Percentiles rank a stretch among this genome's conserved stretches.
phyloP scores from a whole-genome alignment of 257 asterid genomes.

The Capsicum baccatum region DNA sequence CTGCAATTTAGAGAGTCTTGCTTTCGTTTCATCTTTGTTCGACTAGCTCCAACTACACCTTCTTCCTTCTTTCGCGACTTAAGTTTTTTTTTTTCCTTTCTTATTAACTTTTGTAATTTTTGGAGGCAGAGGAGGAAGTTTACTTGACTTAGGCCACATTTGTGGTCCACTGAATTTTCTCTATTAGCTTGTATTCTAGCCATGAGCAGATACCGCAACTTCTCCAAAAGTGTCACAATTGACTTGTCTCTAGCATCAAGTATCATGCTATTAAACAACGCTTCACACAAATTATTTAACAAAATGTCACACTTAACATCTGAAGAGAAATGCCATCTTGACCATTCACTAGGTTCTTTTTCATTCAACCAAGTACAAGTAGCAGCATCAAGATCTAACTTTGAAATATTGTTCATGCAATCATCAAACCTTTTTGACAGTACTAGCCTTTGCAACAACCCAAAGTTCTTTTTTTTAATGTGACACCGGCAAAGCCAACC shows the following conservation, averaged over 20 bases:
- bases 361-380: no score
- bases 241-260: no score
- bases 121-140: background rate
- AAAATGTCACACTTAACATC: no score
- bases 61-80: background rate
- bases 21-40: background rate
- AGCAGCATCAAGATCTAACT: no score
- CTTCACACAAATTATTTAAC: no score
- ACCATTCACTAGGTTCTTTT: no score
- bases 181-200: slow-evolving; percentile 4
- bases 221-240: background rate
- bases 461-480: background rate
- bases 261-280: no score
- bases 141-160: background rate
- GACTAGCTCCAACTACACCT: background rate
- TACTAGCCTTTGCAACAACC: background rate
- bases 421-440: background rate
- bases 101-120: background rate
- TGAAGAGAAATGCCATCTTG: no score
- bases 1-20: no score
- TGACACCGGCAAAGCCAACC: background rate
- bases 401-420: no score
- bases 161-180: background rate
- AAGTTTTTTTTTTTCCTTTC: background rate
- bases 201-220: background rate